Conservation (phyloP, 371 early-diverging fungal species). For the Dipsacomyces acuminosporus region DNA sequence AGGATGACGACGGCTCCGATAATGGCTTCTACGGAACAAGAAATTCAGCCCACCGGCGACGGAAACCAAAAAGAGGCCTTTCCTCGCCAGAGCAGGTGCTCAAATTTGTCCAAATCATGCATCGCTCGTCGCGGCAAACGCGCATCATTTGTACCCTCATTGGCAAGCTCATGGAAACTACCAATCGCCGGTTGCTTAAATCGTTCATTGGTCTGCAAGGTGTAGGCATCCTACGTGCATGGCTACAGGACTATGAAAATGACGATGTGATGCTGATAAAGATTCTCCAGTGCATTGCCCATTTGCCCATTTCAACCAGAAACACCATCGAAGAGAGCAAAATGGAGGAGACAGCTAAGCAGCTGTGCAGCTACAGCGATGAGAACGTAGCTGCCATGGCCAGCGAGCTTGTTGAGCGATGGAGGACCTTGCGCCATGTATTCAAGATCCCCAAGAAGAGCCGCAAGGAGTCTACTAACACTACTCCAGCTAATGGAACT, state of each 20-base stretch:
- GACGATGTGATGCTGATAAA: constrained; percentile 51
- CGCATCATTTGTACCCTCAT: constrained; percentile 52
- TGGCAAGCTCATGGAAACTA: constrained; percentile 52
- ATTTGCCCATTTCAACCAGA: constrained; percentile 59
- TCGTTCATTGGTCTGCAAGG: constrained; percentile 57
- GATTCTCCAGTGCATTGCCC: constrained; percentile 54
- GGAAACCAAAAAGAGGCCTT: constrained; percentile 30
- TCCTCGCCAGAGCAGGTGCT: constrained; percentile 57
- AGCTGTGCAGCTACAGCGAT: constrained; percentile 34
- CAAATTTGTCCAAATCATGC: constrained; percentile 62
- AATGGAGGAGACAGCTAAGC: constrained; percentile 30
- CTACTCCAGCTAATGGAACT: constrained; percentile 13
- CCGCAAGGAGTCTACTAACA: constrained; percentile 20
- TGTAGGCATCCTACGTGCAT: constrained; percentile 50
- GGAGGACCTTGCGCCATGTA: constrained; percentile 49
- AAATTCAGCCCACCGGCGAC: not conserved
- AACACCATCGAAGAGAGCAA: constrained; percentile 64
- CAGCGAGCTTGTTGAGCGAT: constrained; percentile 47
- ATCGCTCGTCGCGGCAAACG: constrained; percentile 56
- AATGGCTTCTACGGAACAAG: no score
- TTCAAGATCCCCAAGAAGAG: constrained; percentile 56
- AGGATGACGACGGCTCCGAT: constrained; percentile 16
- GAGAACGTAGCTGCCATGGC: constrained; percentile 42
- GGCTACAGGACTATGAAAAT: constrained; percentile 52
- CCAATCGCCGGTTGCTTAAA: constrained; percentile 48